phyloP scores from a whole-genome alignment of 169 alveolate genomes.

The Cryptosporidium sp. region DNA sequence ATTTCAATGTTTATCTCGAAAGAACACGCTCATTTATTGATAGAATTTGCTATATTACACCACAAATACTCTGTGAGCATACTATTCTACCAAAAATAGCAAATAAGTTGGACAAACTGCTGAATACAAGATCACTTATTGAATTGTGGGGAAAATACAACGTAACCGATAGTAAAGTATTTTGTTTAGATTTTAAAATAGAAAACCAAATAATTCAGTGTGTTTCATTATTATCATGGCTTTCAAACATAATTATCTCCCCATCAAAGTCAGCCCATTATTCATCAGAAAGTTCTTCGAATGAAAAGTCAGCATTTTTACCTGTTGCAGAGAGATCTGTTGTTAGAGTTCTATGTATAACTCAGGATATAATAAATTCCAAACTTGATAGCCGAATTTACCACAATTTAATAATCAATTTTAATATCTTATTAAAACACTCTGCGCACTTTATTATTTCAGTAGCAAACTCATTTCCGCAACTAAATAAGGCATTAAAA shows the following conservation, averaged over 20 bases:
- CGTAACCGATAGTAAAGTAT: not conserved
- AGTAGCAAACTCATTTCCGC: conserved; percentile 54
- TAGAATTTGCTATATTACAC: conserved; percentile 5
- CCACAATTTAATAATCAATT: conserved; percentile 5
- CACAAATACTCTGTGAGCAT: conserved; percentile 35
- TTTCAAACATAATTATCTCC: conserved; percentile 22
- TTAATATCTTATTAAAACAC: conserved; percentile 15
- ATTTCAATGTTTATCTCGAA: not conserved
- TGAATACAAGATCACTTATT: conserved; percentile 15
- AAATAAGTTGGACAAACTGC: conserved; percentile 35
- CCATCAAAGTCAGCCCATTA: not conserved
- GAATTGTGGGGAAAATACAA: conserved; percentile 44
- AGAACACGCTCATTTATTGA: conserved; percentile 1
- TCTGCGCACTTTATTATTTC: conserved; percentile 25
- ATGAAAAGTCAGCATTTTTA: conserved; percentile 23
- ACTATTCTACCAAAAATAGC: conserved; percentile 55
- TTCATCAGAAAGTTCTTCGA: not conserved
- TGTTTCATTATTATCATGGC: conserved; percentile 52
- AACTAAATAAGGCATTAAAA: conserved; percentile 24
- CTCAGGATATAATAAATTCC: conserved; percentile 67
- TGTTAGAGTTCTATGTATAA: conserved; percentile 54
- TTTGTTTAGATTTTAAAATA: conserved; percentile 1
- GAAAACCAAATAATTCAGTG: conserved; percentile 68
- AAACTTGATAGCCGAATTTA: not conserved
- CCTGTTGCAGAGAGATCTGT: conserved; percentile 64